Percentiles rank a stretch among this genome's conserved stretches.
Evolutionary conservation across 2,329 filamentous ascomycete species (phyloP).

Genomic region (Sporothrix globosa): DNA sequence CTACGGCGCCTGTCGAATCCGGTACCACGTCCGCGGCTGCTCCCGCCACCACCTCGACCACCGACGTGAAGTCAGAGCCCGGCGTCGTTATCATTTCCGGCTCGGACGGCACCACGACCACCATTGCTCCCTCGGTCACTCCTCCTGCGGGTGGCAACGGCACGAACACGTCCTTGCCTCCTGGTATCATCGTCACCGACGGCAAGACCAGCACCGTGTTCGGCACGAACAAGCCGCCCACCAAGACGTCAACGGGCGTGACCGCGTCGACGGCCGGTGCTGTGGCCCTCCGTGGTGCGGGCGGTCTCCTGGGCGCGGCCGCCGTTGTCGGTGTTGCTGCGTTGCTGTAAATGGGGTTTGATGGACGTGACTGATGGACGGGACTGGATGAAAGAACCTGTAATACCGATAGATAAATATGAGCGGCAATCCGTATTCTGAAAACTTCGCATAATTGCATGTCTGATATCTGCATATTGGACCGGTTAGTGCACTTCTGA

Average conservation of each 20-base stretch:
- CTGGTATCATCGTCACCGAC: conserved; percentile 26
- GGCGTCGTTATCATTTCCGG: conserved; percentile 10
- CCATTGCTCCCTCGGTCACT: background rate
- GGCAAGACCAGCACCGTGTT: conserved; percentile 31
- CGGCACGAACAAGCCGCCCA: conserved; percentile 30
- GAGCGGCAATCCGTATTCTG: background rate
- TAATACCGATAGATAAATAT: conserved; percentile 9
- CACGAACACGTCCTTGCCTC: conserved; percentile 16
- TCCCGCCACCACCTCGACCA: conserved; percentile 1
- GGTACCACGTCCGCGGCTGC: background rate
- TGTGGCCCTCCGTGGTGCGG: background rate
- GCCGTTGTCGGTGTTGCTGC: conserved; percentile 26
- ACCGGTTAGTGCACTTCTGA: background rate
- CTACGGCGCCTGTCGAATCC: background rate
- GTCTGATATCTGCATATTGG: background rate
- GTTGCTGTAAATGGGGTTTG: conserved; percentile 22
- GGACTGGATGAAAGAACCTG: background rate
- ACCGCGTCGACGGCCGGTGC: conserved; percentile 19
- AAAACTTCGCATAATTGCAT: background rate
- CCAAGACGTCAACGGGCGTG: background rate
- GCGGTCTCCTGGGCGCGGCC: conserved; percentile 21
- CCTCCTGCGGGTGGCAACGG: background rate
- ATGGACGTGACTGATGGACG: background rate
- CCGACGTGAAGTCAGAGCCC: background rate
- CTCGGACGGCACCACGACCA: conserved; percentile 3